A percentile compares a stretch with the other conserved stretches of the same genome.
Evolutionary conservation across 768 basidiomycete genomes (phyloP).

Genomic region (Lyophyllum shimeji): DNA sequence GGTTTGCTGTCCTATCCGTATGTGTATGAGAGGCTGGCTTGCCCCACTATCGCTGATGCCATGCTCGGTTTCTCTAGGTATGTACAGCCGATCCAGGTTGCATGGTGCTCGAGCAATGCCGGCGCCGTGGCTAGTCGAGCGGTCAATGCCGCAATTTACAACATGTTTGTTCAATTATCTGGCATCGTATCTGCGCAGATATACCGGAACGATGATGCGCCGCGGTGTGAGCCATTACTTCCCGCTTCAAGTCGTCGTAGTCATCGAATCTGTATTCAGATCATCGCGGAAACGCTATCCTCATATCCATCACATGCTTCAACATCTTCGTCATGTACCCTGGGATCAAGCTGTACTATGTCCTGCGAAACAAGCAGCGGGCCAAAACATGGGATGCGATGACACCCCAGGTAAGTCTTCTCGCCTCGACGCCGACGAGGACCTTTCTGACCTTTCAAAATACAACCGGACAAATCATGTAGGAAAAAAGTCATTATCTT

Average conservation of each 20-base stretch:
- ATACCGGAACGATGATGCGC: constrained; percentile 57
- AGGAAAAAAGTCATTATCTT: too few species aligned
- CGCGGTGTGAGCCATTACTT: constrained; percentile 40
- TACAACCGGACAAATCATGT: constrained; percentile 39
- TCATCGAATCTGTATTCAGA: constrained; percentile 30
- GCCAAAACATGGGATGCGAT: constrained; percentile 57
- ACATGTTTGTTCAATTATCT: constrained; percentile 52
- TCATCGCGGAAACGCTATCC: constrained; percentile 52
- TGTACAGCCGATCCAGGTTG: constrained; percentile 54
- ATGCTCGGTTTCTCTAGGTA: constrained; percentile 21
- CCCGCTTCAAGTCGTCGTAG: background rate
- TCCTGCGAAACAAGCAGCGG: constrained; percentile 56
- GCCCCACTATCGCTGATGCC: constrained; percentile 13
- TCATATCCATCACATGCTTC: constrained; percentile 53
- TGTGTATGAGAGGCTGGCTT: constrained; percentile 13
- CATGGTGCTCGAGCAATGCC: constrained; percentile 60
- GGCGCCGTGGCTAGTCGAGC: constrained; percentile 60
- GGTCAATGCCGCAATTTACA: constrained; percentile 59
- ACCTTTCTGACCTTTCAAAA: too few species aligned
- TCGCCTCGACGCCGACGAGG: too few species aligned
- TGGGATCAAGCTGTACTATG: constrained; percentile 51
- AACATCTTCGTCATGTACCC: constrained; percentile 55
- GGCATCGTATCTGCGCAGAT: constrained; percentile 50
- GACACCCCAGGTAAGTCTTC: constrained; percentile 41
- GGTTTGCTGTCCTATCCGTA: constrained; percentile 47